These are phyloP conservation scores for Eragrostis tef DNA, from an alignment of 202 grass and related monocot genomes.

Conservation along the genomic window DNA sequence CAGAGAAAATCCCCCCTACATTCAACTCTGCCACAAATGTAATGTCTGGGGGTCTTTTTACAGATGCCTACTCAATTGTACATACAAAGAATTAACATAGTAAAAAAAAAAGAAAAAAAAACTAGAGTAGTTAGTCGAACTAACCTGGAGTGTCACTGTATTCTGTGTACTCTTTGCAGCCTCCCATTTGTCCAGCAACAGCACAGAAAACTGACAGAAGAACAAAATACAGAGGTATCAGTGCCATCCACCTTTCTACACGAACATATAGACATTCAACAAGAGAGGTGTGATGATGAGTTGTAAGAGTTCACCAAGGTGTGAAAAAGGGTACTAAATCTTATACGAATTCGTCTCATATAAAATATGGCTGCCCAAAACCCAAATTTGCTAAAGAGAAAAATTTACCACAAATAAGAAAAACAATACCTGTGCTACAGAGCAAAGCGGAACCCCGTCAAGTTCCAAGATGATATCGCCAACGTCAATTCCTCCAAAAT, in stretches of 20 bases:
- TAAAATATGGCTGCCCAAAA: too few species aligned
- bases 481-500: too few species aligned
- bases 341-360: too few species aligned
- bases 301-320: too few species aligned
- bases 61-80: background rate
- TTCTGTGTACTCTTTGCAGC: background rate
- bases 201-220: constrained; percentile 2
- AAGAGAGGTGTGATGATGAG: background rate
- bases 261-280: too few species aligned
- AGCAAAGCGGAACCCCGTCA: too few species aligned
- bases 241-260: too few species aligned
- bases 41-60: background rate
- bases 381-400: too few species aligned
- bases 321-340: too few species aligned
- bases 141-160: constrained; percentile 16
- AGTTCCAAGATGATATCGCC: too few species aligned
- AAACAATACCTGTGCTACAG: too few species aligned
- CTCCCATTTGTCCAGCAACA: background rate
- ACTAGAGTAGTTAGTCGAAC: background rate
- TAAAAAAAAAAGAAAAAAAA: background rate
- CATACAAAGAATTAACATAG: background rate
- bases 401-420: too few species aligned
- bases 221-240: background rate
- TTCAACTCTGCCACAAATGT: constrained; percentile 12
- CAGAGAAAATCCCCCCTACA: background rate